A percentile compares a stretch with the other conserved stretches of the same genome.
Evolutionary conservation across 2,329 filamentous ascomycete genomes (phyloP).

Genomic region (Exophiala spinifera): DNA sequence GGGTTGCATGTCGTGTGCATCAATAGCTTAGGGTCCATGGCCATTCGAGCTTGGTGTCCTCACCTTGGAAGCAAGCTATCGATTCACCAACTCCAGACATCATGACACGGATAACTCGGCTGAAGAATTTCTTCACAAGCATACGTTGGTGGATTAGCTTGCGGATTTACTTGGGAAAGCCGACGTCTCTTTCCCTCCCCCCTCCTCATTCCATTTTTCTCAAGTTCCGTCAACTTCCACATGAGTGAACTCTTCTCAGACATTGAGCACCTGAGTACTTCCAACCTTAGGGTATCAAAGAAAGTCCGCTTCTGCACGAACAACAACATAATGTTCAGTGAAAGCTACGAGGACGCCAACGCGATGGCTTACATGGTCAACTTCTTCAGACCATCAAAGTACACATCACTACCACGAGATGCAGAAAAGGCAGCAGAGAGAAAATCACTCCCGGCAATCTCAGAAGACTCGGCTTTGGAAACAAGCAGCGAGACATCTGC

Average conservation of each 20-base stretch:
- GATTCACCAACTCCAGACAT: background rate
- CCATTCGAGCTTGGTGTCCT: background rate
- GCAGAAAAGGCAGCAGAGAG: conserved; percentile 12
- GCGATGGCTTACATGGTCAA: conserved; percentile 21
- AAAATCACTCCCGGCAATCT: background rate
- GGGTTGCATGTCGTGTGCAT: background rate
- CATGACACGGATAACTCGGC: background rate
- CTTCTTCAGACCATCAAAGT: conserved; percentile 8
- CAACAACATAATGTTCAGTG: conserved; percentile 13
- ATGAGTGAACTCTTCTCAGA: conserved; percentile 2
- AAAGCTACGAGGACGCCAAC: conserved; percentile 21
- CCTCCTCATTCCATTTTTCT: background rate
- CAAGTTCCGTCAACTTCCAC: background rate
- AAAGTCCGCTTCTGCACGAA: background rate
- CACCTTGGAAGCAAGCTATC: background rate
- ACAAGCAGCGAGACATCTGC: conserved; percentile 18
- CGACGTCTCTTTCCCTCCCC: background rate
- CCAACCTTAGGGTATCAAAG: background rate
- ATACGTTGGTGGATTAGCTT: too few species aligned
- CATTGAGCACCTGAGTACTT: background rate
- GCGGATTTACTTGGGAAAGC: background rate
- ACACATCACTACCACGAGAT: conserved; percentile 9
- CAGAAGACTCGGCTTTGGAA: conserved; percentile 9
- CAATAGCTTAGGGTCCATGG: background rate
- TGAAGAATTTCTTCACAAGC: background rate